Evolutionary conservation across 257 asterid species (phyloP).

Genomic region (Prunella vulgaris): DNA sequence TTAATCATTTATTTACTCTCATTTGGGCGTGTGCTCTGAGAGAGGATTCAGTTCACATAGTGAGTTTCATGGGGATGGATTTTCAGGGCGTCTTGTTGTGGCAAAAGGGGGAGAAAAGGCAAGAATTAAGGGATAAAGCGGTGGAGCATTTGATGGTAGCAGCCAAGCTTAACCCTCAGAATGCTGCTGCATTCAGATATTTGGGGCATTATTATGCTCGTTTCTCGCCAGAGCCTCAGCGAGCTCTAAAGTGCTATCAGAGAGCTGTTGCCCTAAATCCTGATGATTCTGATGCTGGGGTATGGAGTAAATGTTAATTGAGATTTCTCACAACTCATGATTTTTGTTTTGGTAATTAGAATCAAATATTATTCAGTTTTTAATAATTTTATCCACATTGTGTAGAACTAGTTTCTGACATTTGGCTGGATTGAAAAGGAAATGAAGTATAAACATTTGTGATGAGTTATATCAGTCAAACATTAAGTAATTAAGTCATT

Average conservation of each 20-base stretch:
- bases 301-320: constrained; percentile 16
- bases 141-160: constrained; percentile 75
- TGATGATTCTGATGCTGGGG: constrained; percentile 81
- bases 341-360: neutral
- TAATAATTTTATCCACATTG: constrained; percentile 5
- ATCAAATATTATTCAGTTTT: neutral
- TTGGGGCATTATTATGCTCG: constrained; percentile 74
- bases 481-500: neutral
- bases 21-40: neutral
- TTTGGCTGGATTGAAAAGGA: neutral
- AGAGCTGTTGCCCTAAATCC: constrained; percentile 86
- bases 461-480: neutral
- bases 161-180: constrained; percentile 73
- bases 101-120: constrained; percentile 55
- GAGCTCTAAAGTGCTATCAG: constrained; percentile 93
- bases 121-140: constrained; percentile 43
- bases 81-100: constrained; percentile 67
- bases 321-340: neutral
- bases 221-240: constrained; percentile 53
- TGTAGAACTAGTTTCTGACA: neutral
- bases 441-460: neutral
- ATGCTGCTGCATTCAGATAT: constrained; percentile 73
- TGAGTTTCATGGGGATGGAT: neutral
- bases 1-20: neutral
- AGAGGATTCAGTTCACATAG: neutral